These are phyloP conservation scores for Letharia columbiana DNA, from an alignment of 495 filamentous ascomycete genomes.

Conservation along the genomic window DNA sequence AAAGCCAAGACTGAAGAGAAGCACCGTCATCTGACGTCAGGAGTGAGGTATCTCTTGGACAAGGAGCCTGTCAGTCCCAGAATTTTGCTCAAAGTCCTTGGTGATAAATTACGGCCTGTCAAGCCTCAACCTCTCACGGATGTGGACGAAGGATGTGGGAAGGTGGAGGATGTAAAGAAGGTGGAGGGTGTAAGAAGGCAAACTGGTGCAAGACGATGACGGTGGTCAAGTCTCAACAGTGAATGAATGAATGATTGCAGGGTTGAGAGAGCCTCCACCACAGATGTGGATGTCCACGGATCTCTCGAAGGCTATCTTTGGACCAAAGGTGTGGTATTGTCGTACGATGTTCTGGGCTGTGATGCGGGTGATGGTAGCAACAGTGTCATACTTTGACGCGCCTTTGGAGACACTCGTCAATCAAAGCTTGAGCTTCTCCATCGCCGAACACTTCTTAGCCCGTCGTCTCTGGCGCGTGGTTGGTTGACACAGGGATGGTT, in stretches of 20 bases:
- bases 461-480: not conserved
- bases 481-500: not conserved
- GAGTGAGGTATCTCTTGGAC: conserved; percentile 30
- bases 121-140: conserved; percentile 22
- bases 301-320: not conserved
- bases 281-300: not conserved
- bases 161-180: too few relatives aligned
- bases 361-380: not conserved
- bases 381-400: not conserved
- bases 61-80: not conserved
- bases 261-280: not conserved
- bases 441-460: not conserved
- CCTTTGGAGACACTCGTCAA: not conserved
- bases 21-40: conserved; percentile 37
- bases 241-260: too few relatives aligned
- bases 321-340: not conserved
- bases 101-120: conserved; percentile 44
- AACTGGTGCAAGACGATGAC: too few relatives aligned
- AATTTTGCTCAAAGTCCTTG: conserved; percentile 22
- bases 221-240: too few relatives aligned
- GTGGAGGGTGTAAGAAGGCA: too few relatives aligned
- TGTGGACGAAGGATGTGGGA: not conserved
- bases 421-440: not conserved
- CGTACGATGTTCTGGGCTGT: not conserved
- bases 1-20: conserved; percentile 2